Evolutionary conservation across 805 yeast species (phyloP).

Genomic region (Yamadazyma ubonensis): DNA sequence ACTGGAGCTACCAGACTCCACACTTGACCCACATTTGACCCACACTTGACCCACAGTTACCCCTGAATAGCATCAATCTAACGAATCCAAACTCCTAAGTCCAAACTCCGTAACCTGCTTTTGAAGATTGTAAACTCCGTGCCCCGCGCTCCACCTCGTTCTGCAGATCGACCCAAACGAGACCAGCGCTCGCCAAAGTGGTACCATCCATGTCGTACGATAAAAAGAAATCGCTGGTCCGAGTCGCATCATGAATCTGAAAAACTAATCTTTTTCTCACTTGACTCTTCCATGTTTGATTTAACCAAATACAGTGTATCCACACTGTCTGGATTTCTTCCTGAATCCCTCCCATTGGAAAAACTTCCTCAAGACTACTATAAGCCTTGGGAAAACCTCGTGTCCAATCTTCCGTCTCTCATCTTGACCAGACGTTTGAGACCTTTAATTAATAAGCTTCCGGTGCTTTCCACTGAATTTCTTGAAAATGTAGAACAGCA

Average conservation of each 20-base stretch:
- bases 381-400: conserved; percentile 76
- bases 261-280: conserved; percentile 2
- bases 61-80: too few relatives aligned
- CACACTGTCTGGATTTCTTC: conserved; percentile 74
- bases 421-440: conserved; percentile 66
- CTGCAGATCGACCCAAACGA: background rate
- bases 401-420: conserved; percentile 66
- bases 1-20: background rate
- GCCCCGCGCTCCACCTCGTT: background rate
- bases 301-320: conserved; percentile 69
- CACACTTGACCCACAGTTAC: too few relatives aligned
- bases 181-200: background rate
- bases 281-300: conserved; percentile 16
- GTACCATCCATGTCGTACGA: conserved; percentile 1
- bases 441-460: conserved; percentile 60
- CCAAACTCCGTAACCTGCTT: conserved; percentile 2
- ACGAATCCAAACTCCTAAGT: too few relatives aligned
- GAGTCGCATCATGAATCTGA: conserved; percentile 3
- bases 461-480: conserved; percentile 50
- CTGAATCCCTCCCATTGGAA: conserved; percentile 61
- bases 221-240: background rate
- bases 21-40: too few relatives aligned
- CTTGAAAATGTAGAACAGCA: conserved; percentile 49
- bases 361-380: conserved; percentile 61
- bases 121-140: too few relatives aligned